Percentiles rank a stretch among this genome's conserved stretches.
Conservation (phyloP, 352 stramenopile genomes). For the Globisporangium abappressorium region DNA sequence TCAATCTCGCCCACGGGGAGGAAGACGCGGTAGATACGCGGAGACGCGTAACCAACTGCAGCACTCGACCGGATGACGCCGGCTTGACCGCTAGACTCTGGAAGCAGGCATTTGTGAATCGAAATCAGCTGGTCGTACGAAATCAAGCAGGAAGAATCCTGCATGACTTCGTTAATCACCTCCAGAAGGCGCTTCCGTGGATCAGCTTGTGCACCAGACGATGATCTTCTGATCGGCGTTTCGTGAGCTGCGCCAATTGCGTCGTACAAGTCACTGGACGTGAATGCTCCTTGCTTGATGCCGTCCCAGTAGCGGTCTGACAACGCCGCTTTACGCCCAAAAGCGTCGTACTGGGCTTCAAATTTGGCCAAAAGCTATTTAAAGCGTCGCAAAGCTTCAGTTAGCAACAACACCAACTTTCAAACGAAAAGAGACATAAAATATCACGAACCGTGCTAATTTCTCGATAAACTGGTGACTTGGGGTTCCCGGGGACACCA, state of each 20-base stretch:
- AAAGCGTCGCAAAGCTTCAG: background rate
- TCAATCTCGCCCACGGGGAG: constrained; percentile 62
- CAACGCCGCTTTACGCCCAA: constrained; percentile 41
- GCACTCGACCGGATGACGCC: constrained; percentile 52
- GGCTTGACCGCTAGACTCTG: constrained; percentile 35
- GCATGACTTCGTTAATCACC: constrained; percentile 65
- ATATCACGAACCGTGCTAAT: constrained; percentile 39
- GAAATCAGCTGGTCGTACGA: constrained; percentile 55
- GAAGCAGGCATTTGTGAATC: constrained; percentile 55
- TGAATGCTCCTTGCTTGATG: constrained; percentile 37
- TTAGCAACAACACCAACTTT: background rate
- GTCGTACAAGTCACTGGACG: constrained; percentile 73
- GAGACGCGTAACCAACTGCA: constrained; percentile 71
- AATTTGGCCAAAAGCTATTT: constrained; percentile 42
- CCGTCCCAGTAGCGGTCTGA: constrained; percentile 33
- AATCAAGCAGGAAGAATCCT: constrained; percentile 50
- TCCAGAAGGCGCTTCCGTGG: constrained; percentile 44
- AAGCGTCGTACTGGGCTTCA: constrained; percentile 57
- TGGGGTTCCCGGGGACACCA: constrained; percentile 39
- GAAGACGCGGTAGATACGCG: constrained; percentile 82
- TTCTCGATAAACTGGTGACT: constrained; percentile 59
- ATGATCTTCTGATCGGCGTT: constrained; percentile 13
- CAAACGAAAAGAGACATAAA: background rate
- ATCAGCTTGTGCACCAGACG: constrained; percentile 18
- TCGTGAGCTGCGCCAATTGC: constrained; percentile 65